Base-by-base conservation (phyloP, 2,329 filamentous ascomycete genomes). In the Trichoderma sp. region DNA sequence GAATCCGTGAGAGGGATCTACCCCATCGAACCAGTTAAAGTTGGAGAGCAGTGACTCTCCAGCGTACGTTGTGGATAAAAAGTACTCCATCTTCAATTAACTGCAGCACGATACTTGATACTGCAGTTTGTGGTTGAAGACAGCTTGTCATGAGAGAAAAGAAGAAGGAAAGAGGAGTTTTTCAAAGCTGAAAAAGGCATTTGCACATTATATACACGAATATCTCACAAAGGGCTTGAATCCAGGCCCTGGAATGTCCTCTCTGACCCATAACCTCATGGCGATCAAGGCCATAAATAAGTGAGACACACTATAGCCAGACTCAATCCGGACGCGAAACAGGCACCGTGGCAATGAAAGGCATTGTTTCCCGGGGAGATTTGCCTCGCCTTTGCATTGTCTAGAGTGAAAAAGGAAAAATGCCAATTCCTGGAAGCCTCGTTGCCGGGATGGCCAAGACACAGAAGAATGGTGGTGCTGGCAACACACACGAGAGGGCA, bases 1-100 rank as follows among this genome's bases (percentile, higher is more conserved):
- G 76, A 87, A 93, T 58, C 92, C 92, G 73, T 90, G 80, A 12
- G 88, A 93, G 1, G 88, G 90, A 76, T 94, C 92, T 5, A 74
- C 65, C 2, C 81, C 82, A 17, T 84, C 83, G 72, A 84, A 83
- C 79, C 87, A 88, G 74, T 81, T 82, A 78, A 88, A 88, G 71
- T 81, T 81, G 57, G 79, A 80, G 70, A 87, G 79, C 61, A 87
- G 80, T 67, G 82, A 81, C 61, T 81, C 79, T 58, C 83, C 82
- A 23, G 79, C 78, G 68, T 85, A 87, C 26, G 81, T 85, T 70
- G 79, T 81, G 12, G 78, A 76, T 63, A 87, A 77, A 39, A 81
- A 79, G 76, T 87, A 87, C 28, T 79, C 75, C 81, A 82, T 81
- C 59, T 47, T 73, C 20, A 28, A 67, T 64, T 70, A 72, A 72